These are phyloP conservation scores for Penicillium vulpinum DNA, from an alignment of 2,329 filamentous ascomycete genomes.

Conservation along the genomic window DNA sequence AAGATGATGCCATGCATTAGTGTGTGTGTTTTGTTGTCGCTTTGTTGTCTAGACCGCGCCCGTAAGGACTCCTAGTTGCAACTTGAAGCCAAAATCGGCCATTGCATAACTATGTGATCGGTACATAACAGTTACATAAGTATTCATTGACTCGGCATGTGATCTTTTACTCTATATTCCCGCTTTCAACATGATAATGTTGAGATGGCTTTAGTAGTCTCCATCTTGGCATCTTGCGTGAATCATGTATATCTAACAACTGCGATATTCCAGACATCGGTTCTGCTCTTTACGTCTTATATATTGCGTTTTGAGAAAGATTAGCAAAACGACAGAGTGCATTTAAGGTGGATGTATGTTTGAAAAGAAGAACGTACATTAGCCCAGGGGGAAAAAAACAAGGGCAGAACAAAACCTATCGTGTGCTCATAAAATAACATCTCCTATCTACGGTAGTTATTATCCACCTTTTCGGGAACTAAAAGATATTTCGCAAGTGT, in stretches of 20 bases:
- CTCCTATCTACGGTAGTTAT: background rate
- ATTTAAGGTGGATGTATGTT: background rate
- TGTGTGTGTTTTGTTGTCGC: background rate
- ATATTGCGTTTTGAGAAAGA: background rate
- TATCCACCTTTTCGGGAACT: background rate
- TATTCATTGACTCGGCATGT: background rate
- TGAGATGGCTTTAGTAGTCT: background rate
- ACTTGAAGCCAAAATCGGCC: background rate
- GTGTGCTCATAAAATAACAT: too few relatives aligned
- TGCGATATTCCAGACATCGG: background rate
- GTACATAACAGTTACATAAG: background rate
- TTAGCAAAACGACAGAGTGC: background rate
- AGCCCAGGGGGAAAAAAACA: too few relatives aligned
- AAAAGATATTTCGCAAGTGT: background rate
- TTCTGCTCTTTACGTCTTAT: background rate
- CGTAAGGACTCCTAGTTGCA: background rate
- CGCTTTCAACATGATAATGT: background rate
- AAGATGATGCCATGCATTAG: background rate
- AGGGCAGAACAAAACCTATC: background rate
- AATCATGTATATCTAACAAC: background rate
- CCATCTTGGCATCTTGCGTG: background rate
- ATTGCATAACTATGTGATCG: background rate
- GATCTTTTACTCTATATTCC: background rate
- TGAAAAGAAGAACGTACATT: background rate
- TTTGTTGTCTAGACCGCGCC: background rate